Evolutionary conservation across 441 rosid genomes (phyloP).

Genomic region (Mallotus japonicus): DNA sequence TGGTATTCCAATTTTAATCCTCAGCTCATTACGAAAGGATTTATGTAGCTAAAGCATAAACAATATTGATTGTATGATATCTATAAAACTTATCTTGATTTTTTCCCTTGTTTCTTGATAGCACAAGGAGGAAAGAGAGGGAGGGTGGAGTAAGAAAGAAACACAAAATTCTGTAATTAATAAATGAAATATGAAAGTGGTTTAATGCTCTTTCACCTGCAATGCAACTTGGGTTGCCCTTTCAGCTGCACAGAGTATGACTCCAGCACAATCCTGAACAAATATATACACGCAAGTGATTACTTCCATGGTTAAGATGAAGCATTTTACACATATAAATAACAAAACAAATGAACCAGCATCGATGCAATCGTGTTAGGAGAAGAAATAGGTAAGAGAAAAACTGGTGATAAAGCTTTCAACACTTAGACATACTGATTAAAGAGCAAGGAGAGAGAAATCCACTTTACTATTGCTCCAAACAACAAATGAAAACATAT

Average conservation of each 20-base stretch:
- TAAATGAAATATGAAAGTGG: not conserved
- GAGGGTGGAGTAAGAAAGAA: too few relatives aligned
- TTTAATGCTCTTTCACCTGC: slow-evolving; percentile 53
- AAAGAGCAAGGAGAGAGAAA: too few relatives aligned
- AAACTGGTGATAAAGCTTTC: too few relatives aligned
- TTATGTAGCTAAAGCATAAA: not conserved
- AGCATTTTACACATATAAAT: not conserved
- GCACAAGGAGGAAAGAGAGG: not conserved
- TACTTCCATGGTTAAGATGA: not conserved
- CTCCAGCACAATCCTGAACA: slow-evolving; percentile 89
- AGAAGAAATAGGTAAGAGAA: not conserved
- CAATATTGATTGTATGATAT: not conserved
- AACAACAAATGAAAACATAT: too few relatives aligned
- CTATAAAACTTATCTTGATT: not conserved
- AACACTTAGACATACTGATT: too few relatives aligned
- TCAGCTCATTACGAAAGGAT: too few relatives aligned
- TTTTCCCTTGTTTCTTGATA: not conserved
- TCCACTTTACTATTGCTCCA: too few relatives aligned
- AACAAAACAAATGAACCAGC: not conserved
- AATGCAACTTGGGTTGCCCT: slow-evolving; percentile 92
- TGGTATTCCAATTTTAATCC: too few relatives aligned
- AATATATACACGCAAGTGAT: slow-evolving; percentile 6
- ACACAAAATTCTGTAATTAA: not conserved
- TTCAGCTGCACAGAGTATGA: slow-evolving; percentile 90
- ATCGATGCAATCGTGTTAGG: not conserved